Evolutionary conservation across 257 asterid species (phyloP).

Genomic region (Petunia axillaris): DNA sequence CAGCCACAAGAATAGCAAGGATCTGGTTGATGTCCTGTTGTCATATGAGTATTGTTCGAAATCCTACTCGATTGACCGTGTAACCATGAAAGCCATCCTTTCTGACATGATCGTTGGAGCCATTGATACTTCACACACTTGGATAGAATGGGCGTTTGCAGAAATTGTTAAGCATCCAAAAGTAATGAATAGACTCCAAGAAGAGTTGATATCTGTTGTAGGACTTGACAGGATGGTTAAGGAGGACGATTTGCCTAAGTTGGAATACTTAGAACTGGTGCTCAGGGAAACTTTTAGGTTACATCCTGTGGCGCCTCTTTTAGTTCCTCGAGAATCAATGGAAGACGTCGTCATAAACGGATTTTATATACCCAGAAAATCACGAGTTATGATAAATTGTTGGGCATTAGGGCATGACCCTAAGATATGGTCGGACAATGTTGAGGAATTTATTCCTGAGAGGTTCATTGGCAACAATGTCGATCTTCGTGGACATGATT

Average conservation of each 20-base stretch:
- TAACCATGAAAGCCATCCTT: conserved; percentile 27
- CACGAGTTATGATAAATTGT: conserved; percentile 25
- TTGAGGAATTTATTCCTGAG: conserved; percentile 16
- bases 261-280: conserved; percentile 29
- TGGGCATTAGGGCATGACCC: conserved; percentile 29
- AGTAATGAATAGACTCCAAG: conserved; percentile 24
- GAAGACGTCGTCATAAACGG: conserved; percentile 11
- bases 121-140: conserved; percentile 29
- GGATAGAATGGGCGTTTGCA: conserved; percentile 27
- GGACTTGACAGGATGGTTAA: conserved; percentile 23
- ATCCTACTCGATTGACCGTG: conserved; percentile 16
- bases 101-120: conserved; percentile 26
- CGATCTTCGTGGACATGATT: conserved; percentile 12
- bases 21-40: conserved; percentile 18
- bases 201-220: neutral
- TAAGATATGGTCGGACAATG: conserved; percentile 20
- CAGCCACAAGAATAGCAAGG: conserved; percentile 8
- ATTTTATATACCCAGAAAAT: conserved; percentile 18
- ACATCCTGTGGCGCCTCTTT: conserved; percentile 27
- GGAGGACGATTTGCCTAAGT: conserved; percentile 20
- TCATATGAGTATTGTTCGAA: neutral
- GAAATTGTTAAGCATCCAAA: conserved; percentile 21
- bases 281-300: conserved; percentile 25
- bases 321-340: conserved; percentile 28
- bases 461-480: conserved; percentile 16